phyloP scores from a whole-genome alignment of 2,329 filamentous ascomycete species.

The Colletotrichum paranaense region DNA sequence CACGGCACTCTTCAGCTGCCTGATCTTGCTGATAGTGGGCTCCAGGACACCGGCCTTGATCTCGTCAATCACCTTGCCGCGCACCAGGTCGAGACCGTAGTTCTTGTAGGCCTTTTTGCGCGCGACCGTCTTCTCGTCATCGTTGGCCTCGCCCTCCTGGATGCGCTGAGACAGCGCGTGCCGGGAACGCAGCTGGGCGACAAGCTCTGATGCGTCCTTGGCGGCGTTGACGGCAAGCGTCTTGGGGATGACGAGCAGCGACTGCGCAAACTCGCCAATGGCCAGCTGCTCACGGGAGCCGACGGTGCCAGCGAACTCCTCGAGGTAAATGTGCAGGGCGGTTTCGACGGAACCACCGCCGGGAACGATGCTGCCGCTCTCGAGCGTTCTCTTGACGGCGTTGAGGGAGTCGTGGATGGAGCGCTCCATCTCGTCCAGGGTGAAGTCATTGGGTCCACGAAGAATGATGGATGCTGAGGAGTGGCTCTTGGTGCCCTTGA shows the following conservation, averaged over 20 bases:
- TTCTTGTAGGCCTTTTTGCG: constrained; percentile 99
- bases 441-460: constrained; percentile 94
- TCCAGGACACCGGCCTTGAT: constrained; percentile 96
- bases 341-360: constrained; percentile 98
- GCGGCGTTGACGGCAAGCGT: constrained; percentile 97
- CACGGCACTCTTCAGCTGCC: constrained; percentile 97
- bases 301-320: constrained; percentile 98
- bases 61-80: constrained; percentile 91
- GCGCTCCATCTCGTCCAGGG: constrained; percentile 98
- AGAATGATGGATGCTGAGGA: constrained; percentile 96
- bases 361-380: constrained; percentile 96
- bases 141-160: constrained; percentile 83
- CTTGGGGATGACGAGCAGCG: constrained; percentile 94
- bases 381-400: constrained; percentile 95
- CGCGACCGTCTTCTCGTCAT: constrained; percentile 89
- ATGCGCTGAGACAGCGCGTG: constrained; percentile 95
- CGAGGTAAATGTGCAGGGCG: constrained; percentile 98
- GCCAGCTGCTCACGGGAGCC: constrained; percentile 97
- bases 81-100: constrained; percentile 91
- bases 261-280: constrained; percentile 96
- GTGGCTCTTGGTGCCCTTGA: constrained; percentile 95
- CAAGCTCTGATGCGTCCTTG: constrained; percentile 94
- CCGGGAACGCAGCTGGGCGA: constrained; percentile 92
- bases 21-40: constrained; percentile 97
- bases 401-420: constrained; percentile 97